Base-by-base conservation (phyloP, 1,284 basidiomycete species). In the Marasmius tenuissimus region DNA sequence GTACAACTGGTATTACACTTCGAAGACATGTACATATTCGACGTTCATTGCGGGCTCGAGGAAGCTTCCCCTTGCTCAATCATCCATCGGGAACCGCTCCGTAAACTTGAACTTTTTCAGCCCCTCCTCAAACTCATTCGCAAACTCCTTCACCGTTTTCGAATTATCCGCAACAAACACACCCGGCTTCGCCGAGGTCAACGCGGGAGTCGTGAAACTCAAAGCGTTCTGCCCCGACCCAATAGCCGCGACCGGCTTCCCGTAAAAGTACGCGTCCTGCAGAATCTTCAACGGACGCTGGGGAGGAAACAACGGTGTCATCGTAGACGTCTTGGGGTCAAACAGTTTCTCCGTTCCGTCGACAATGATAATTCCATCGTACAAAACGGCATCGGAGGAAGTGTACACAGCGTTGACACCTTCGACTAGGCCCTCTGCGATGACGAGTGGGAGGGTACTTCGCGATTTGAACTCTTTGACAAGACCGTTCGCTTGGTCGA, bases 61-160 rank as follows among this genome's bases (percentile, higher is more conserved):
- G 2, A 27, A 27, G 27, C 4, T 4, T 4, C 27, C 27, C 27
- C 27, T 27, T 27, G 27, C 27, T 27, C 27, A 27, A 27, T 42
- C 40, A 57, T 61, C 60, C 45, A 61, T 40, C 3, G 60, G 60
- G 48, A 49, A 61, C 14, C 60, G 20, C 22, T 61, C 54, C 47
- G 51, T 16, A 38, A 51, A 61, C 49, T 57, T 61, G 18, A 61
- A 61, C 47, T 61, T 27, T 54, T 57, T 61, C 60, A 61, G 57
- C 12, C 54, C 55, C 3, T 34, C 54, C 27, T 61, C 55, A 58
- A 57, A 61, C 34, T 11, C 37, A 53, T 61, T 47, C 27, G 14
- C 40, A 20, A 35, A 57, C 12, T 9, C 27, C 27, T 27, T 54
- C 37, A 18, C 55, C 16, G 45, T n/a, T 38, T 2, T 9, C 20